Conservation (phyloP, 306 rosid genomes). For the Macrotyloma uniflorum region DNA sequence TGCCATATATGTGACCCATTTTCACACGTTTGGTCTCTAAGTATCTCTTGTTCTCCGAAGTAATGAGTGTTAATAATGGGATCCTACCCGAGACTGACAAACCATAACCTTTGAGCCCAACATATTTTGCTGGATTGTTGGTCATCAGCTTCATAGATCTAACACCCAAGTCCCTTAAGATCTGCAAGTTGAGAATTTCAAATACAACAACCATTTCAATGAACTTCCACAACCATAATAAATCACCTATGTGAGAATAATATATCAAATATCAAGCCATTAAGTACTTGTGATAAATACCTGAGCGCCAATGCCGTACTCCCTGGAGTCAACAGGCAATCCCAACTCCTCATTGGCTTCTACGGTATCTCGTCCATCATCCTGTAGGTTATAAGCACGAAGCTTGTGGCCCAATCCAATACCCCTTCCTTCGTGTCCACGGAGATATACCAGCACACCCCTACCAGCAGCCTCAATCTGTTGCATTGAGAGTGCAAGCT, state of each 20-base stretch:
- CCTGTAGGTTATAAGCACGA: conserved; percentile 89
- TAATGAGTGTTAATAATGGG: conserved; percentile 70
- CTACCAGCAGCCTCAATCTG: conserved; percentile 96
- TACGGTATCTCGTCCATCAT: conserved; percentile 81
- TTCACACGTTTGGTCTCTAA: conserved; percentile 75
- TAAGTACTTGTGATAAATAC: conserved; percentile 37
- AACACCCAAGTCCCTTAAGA: conserved; percentile 76
- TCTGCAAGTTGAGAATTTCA: conserved; percentile 52
- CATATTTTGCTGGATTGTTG: conserved; percentile 83
- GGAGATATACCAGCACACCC: conserved; percentile 89
- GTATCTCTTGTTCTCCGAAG: conserved; percentile 75
- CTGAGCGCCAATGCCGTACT: conserved; percentile 98
- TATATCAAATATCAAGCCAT: neutral
- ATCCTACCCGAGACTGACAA: conserved; percentile 74
- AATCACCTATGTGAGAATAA: neutral
- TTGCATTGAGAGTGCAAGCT: conserved; percentile 88
- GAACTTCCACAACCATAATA: conserved; percentile 1
- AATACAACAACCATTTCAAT: neutral
- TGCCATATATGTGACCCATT: conserved; percentile 74
- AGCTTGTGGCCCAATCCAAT: conserved; percentile 98
- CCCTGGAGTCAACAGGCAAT: conserved; percentile 93
- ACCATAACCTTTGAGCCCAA: conserved; percentile 87
- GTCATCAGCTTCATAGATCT: conserved; percentile 90
- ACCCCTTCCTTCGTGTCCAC: conserved; percentile 97
- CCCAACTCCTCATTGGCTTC: conserved; percentile 97